Base-by-base conservation (phyloP, 352 stramenopile species). In the Phytophthora nicotianae region DNA sequence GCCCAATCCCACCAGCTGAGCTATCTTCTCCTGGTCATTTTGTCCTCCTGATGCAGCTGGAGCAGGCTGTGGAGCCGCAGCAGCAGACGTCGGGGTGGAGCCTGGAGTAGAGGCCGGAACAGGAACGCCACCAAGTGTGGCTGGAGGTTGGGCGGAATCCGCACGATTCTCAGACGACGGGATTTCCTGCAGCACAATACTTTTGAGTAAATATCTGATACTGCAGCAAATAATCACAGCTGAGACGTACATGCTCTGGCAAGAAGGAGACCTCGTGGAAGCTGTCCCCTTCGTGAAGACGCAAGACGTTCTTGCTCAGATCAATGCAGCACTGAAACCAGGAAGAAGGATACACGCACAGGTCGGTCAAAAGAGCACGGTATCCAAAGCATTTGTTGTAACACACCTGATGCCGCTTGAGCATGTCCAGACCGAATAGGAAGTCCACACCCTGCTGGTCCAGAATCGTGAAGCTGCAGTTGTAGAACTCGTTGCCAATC, bases 381-480 rank as follows among this genome's bases (percentile, higher is more conserved):
- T n/a, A 41, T 20, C 6, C 27, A n/a, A 4, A 46, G 24, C 29
- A 26, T 10, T 23, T 20, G 10, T 40, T 16, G 4, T 37, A 29
- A 1, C 57, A 38, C 59, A 93, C 86, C 77, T 94, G 89, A 86
- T 99, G 96, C 16, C 97, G 89, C 74, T 98, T 98, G 16, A 99
- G 83, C 96, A 99, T 99, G 70, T 99, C 97, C 40, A 99, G 81
- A 9, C 97, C 97, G 57, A 99, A 98, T 8, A 99, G 74, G 64
- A 99, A 98, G 63, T 99, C 97, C 40, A 99, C 97, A 65, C 97
- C 86, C 83, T 97, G 65, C 13, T 96, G 84, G 50, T 96, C 88
- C 43, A 97, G 50, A 68, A 97, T 97, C 16, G 97, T 99, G 55
- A 99, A 97, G 60, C 85, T 98, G 79, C 93, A 98, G 59, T 93